Evolutionary conservation across 1,139 yeast species (phyloP).

Genomic region (Blastobotrys buckinghamii): DNA sequence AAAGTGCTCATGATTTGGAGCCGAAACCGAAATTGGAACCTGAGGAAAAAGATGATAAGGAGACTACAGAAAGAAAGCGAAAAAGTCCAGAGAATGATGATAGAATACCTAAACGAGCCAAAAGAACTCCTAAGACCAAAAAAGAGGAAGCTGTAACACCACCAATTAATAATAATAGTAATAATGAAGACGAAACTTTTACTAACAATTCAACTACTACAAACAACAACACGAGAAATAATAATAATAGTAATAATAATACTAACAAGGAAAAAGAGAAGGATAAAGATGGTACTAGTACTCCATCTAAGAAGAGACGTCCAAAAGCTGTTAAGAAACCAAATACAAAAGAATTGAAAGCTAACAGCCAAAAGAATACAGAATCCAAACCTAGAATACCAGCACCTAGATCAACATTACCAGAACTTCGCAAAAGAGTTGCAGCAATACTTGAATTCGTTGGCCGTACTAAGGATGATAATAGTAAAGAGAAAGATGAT

Average conservation of each 20-base stretch:
- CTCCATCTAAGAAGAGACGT: conserved; percentile 12
- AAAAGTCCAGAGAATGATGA: conserved; percentile 9
- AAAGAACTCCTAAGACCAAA: conserved; percentile 5
- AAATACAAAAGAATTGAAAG: conserved; percentile 10
- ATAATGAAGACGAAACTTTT: too few relatives aligned
- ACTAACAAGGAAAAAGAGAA: background rate
- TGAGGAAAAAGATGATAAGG: conserved; percentile 17
- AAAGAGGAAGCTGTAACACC: background rate
- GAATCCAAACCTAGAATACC: conserved; percentile 79
- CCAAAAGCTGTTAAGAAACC: conserved; percentile 9
- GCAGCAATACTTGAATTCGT: conserved; percentile 89
- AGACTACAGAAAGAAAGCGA: conserved; percentile 9
- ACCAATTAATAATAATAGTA: conserved; percentile 1
- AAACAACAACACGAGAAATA: too few relatives aligned
- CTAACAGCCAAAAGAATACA: conserved; percentile 15
- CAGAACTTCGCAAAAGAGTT: conserved; percentile 81
- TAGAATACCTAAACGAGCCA: conserved; percentile 1
- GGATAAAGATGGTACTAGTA: background rate
- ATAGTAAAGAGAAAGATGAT: conserved; percentile 61
- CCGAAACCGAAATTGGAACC: conserved; percentile 18
- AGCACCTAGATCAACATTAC: conserved; percentile 61
- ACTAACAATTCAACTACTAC: too few relatives aligned
- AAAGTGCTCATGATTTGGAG: conserved; percentile 50
- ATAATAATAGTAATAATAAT: background rate
- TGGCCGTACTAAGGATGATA: conserved; percentile 75